These are phyloP conservation scores for Biscogniauxia sp. DNA, from an alignment of 2,329 filamentous ascomycete genomes.

Conservation along the genomic window DNA sequence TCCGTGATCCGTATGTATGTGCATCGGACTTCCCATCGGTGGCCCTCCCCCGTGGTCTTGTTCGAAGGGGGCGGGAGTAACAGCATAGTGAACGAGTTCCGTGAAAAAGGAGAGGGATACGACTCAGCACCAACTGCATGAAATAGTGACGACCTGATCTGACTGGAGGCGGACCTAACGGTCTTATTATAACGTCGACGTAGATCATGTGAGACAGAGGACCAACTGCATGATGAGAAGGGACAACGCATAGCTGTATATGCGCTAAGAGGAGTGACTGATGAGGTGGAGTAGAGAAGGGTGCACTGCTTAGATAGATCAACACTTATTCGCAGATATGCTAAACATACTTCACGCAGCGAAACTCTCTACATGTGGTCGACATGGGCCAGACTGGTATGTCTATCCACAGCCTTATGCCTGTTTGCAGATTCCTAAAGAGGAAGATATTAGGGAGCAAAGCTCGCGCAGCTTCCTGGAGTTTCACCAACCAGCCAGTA, in stretches of 20 bases:
- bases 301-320: not conserved
- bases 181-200: slow-evolving; percentile 6
- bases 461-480: not conserved
- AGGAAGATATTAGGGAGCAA: not conserved
- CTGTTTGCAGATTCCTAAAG: not conserved
- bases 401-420: not conserved
- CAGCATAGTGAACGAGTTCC: not conserved
- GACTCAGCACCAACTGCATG: slow-evolving; percentile 24
- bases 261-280: not conserved
- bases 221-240: slow-evolving; percentile 21
- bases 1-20: not conserved
- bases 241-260: not conserved
- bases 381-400: not conserved
- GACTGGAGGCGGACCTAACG: slow-evolving; percentile 4
- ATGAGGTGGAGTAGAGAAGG: not conserved
- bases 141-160: slow-evolving; percentile 4
- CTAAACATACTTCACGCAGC: not conserved
- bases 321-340: not conserved
- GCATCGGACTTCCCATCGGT: not conserved
- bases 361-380: not conserved
- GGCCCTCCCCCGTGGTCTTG: not conserved
- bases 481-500: not conserved
- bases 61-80: not conserved
- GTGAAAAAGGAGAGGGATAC: slow-evolving; percentile 6
- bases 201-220: not conserved